phyloP scores from a whole-genome alignment of 2,329 filamentous ascomycete genomes.

The Talaromyces sp. region DNA sequence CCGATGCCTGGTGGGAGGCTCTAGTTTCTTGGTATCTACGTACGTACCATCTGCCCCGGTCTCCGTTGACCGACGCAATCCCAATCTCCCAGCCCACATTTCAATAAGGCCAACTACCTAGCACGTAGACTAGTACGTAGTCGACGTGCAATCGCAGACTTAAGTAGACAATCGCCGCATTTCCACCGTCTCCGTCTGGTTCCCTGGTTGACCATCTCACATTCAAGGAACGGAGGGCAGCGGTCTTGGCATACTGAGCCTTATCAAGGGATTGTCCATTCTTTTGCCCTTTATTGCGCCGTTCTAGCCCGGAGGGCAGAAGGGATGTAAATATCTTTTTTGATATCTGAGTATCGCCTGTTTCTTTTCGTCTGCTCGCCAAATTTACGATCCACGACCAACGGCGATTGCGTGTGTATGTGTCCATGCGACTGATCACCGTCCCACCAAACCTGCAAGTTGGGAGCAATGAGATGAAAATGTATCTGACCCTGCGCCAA shows the following conservation, averaged over 20 bases:
- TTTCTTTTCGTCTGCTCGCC: not conserved
- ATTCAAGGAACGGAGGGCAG: not conserved
- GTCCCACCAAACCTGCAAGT: not conserved
- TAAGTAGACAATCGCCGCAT: not conserved
- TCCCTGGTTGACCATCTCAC: not conserved
- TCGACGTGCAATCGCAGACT: not conserved
- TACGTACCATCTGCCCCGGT: not conserved
- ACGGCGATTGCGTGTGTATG: not conserved
- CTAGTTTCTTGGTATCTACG: not conserved
- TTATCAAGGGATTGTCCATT: constrained; percentile 9
- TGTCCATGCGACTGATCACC: not conserved
- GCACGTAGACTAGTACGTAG: not conserved
- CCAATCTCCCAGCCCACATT: not conserved
- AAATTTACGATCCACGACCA: not conserved
- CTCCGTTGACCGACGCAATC: not conserved
- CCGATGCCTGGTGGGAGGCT: not conserved
- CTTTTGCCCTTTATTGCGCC: not conserved
- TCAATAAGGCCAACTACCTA: not conserved
- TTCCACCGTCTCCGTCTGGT: not conserved
- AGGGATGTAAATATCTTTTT: not conserved
- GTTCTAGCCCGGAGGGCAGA: not conserved
- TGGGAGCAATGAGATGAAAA: not conserved
- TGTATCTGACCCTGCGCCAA: not conserved
- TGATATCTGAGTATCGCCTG: not conserved
- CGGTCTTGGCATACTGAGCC: constrained; percentile 6